Evolutionary conservation across 192 early-diverging fungal genomes (phyloP), one percentile per base, ranked within the genome.

Genomic region (Martensiomyces pterosporus): DNA sequence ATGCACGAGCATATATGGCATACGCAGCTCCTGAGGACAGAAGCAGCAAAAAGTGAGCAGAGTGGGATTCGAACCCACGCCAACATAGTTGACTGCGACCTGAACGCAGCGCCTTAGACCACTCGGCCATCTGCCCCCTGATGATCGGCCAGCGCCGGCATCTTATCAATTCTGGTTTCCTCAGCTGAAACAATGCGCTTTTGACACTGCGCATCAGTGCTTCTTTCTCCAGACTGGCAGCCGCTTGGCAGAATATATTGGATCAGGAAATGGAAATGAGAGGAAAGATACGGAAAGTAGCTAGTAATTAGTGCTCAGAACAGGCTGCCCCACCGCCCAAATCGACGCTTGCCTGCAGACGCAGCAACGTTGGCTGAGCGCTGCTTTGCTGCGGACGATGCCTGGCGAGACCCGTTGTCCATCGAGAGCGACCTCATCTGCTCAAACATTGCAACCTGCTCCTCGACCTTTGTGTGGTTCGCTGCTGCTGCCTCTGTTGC

Each of bases 311-410:
- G n/a, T n/a, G 29, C 6, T 12, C 12, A 64, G 23, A 64, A 57
- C 10, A 64, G 23, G 39, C 21, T 49, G 1, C 64, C 56, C 64
- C 64, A 66, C 32, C 46, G 48, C 12, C 46, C 18, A 37, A 60
- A 42, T 10, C 57, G 52, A 10, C 52, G 52, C 42, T 60, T 67
- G 43, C 32, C 19, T 2, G 34, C 18, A 5, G 33, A 21, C 46
- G 23, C 26, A 23, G 32, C 7, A 5, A 19, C 2, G 7, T 27
- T 35, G 3, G 17, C 14, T 24, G 26, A 18, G 21, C 46, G n/a
- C n/a, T n/a, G n/a, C n/a, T n/a, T n/a, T n/a, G n/a, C n/a, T n/a
- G n/a, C n/a, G n/a, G n/a, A n/a, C n/a, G n/a, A n/a, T n/a, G n/a
- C n/a, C n/a, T n/a, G n/a, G n/a, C n/a, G 46, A n/a, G 6, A 36